These are phyloP conservation scores for Trichoderma koningii DNA, from an alignment of 2,329 filamentous ascomycete species.

Conservation along the genomic window DNA sequence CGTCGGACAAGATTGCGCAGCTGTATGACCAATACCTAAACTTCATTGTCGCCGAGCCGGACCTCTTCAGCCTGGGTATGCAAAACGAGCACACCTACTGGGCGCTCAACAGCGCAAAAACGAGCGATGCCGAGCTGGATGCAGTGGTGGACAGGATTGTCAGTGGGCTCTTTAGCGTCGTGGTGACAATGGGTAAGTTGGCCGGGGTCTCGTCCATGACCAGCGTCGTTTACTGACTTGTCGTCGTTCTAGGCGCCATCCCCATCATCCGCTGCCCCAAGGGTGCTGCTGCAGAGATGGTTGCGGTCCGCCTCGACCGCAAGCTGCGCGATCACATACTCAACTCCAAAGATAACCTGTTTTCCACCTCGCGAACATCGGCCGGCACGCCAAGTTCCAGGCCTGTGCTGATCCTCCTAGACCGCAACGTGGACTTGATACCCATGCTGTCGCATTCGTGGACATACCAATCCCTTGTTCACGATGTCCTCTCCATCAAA, in stretches of 20 bases:
- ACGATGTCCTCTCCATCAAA: slow-evolving; percentile 58
- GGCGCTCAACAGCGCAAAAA: slow-evolving; percentile 92
- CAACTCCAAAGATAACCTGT: slow-evolving; percentile 97
- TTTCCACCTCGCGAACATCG: slow-evolving; percentile 68
- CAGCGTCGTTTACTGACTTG: slow-evolving; percentile 8
- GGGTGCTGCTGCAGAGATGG: slow-evolving; percentile 89
- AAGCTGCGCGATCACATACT: slow-evolving; percentile 95
- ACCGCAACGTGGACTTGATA: slow-evolving; percentile 92
- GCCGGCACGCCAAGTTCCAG: slow-evolving; percentile 69
- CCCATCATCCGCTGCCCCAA: slow-evolving; percentile 95
- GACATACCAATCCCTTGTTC: slow-evolving; percentile 80
- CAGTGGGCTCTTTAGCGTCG: slow-evolving; percentile 93
- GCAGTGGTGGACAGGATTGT: slow-evolving; percentile 87
- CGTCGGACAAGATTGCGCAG: slow-evolving; percentile 86
- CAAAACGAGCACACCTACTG: slow-evolving; percentile 89
- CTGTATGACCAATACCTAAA: slow-evolving; percentile 97
- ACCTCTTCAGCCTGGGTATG: slow-evolving; percentile 92
- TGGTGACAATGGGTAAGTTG: slow-evolving; percentile 87
- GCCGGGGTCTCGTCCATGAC: background rate
- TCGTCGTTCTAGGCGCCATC: slow-evolving; percentile 66
- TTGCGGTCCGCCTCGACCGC: slow-evolving; percentile 88
- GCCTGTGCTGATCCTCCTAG: slow-evolving; percentile 89
- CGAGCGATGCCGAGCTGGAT: slow-evolving; percentile 87
- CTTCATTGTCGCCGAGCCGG: slow-evolving; percentile 93
- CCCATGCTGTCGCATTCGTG: slow-evolving; percentile 97